These are phyloP conservation scores for Candida parachauliodes DNA, from an alignment of 805 yeast genomes.

Conservation along the genomic window DNA sequence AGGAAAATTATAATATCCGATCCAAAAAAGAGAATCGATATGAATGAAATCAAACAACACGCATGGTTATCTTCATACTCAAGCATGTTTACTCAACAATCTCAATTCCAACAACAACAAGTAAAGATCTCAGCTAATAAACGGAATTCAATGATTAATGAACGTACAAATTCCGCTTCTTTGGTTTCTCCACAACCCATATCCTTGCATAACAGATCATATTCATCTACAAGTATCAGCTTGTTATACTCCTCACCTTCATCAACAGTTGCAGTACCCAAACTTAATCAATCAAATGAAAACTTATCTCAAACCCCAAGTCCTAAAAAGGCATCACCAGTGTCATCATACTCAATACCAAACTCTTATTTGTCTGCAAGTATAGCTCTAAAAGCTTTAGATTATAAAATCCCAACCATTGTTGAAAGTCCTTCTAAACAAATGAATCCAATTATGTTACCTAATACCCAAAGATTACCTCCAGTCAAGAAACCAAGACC, in stretches of 20 bases:
- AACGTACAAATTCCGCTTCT: constrained; percentile 34
- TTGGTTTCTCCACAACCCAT: constrained; percentile 22
- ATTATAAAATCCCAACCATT: constrained; percentile 54
- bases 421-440: constrained; percentile 38
- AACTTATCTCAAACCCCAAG: constrained; percentile 9
- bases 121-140: constrained; percentile 25
- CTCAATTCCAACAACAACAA: constrained; percentile 7
- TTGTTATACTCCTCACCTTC: constrained; percentile 59
- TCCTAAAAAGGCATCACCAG: constrained; percentile 17
- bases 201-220: constrained; percentile 27
- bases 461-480: constrained; percentile 35
- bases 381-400: constrained; percentile 69
- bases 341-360: constrained; percentile 23
- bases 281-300: constrained; percentile 6
- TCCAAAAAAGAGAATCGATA: constrained; percentile 69
- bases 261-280: constrained; percentile 49
- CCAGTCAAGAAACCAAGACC: constrained; percentile 70
- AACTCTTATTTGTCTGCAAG: constrained; percentile 54
- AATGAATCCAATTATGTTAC: constrained; percentile 6
- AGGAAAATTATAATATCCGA: constrained; percentile 82
- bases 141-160: constrained; percentile 44
- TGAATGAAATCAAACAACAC: constrained; percentile 72
- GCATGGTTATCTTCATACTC: constrained; percentile 87
- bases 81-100: constrained; percentile 47
- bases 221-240: constrained; percentile 27